phyloP scores from a whole-genome alignment of 805 yeast species.

The Wickerhamomyces alni region DNA sequence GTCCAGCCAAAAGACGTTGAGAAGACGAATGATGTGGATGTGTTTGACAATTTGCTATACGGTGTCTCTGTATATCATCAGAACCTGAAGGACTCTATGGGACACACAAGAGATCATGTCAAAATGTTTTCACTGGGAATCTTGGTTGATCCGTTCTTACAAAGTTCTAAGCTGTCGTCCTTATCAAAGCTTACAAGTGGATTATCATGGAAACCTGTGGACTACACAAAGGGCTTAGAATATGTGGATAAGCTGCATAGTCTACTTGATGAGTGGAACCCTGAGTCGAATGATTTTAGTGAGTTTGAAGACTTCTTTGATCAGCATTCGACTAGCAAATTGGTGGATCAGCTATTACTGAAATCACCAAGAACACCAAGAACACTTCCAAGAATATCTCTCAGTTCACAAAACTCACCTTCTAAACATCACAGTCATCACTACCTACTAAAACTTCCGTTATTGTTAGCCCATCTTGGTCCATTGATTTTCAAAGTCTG shows the following conservation, averaged over 20 bases:
- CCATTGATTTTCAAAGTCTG: conserved; percentile 61
- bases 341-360: conserved; percentile 6
- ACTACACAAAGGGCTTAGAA: conserved; percentile 38
- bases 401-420: background rate
- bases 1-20: conserved; percentile 26
- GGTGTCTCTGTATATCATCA: conserved; percentile 51
- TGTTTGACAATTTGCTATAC: conserved; percentile 23
- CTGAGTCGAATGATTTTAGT: conserved; percentile 13
- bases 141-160: conserved; percentile 38
- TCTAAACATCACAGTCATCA: conserved; percentile 26
- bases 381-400: background rate
- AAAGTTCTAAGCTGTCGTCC: conserved; percentile 13
- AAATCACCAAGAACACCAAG: conserved; percentile 16
- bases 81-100: conserved; percentile 26
- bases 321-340: conserved; percentile 9
- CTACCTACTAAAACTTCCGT: conserved; percentile 40
- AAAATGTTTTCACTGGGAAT: conserved; percentile 63
- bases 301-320: conserved; percentile 22
- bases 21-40: conserved; percentile 8
- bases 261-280: conserved; percentile 20
- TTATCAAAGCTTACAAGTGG: conserved; percentile 5
- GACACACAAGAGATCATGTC: conserved; percentile 36
- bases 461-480: conserved; percentile 46
- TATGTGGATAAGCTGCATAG: conserved; percentile 30
- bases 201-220: conserved; percentile 34